Conservation (phyloP, 2,329 filamentous ascomycete genomes). For the Diaporthe sp. region DNA sequence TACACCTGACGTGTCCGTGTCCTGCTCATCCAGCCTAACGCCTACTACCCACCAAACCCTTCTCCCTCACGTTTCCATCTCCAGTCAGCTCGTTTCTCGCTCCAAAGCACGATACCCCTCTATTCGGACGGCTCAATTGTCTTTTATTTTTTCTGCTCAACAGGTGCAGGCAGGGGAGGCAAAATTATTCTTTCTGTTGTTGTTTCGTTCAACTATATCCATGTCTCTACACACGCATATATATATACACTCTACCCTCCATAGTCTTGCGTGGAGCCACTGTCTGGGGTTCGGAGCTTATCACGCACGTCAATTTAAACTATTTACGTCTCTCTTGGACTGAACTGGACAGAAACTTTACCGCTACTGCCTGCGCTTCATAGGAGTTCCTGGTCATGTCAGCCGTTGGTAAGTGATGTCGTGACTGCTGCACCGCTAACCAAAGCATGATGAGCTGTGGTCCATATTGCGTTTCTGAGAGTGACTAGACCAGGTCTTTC, state of each 20-base stretch:
- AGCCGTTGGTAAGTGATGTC: neutral
- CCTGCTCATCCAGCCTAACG: neutral
- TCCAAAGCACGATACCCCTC: slow-evolving; percentile 41
- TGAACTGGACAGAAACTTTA: neutral
- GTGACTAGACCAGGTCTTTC: neutral
- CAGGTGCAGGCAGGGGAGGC: slow-evolving; percentile 27
- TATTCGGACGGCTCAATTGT: slow-evolving; percentile 38
- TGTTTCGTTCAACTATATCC: neutral
- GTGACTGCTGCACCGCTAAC: neutral
- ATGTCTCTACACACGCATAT: neutral
- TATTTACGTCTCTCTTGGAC: neutral
- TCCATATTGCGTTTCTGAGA: neutral
- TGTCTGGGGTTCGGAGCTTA: neutral
- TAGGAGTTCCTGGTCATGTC: neutral
- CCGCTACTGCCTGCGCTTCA: neutral
- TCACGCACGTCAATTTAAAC: slow-evolving; percentile 9
- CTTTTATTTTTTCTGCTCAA: neutral
- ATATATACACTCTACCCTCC: neutral
- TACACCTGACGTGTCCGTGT: neutral
- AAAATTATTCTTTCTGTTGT: slow-evolving; percentile 9
- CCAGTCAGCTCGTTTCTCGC: slow-evolving; percentile 36
- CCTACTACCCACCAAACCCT: neutral
- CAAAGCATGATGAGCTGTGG: neutral
- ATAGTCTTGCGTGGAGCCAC: neutral
- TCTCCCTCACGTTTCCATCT: slow-evolving; percentile 9